Conservation (phyloP, 116 monocot species). For the Dioscorea cayenensis region DNA sequence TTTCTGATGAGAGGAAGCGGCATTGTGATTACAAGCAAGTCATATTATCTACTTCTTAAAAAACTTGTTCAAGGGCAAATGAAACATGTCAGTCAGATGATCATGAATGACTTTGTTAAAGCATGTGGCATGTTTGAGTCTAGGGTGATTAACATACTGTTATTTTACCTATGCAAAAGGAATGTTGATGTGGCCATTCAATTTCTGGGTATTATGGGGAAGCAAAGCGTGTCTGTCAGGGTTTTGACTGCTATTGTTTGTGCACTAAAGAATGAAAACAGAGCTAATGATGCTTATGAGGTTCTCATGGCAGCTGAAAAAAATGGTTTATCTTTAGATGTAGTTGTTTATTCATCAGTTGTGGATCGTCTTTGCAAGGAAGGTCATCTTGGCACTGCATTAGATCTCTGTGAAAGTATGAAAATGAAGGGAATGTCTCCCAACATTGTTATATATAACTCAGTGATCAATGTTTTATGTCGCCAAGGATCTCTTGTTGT, state of each 20-base stretch:
- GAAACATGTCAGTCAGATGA: slow-evolving; percentile 16
- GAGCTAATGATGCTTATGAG: slow-evolving; percentile 47
- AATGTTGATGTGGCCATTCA: slow-evolving; percentile 26
- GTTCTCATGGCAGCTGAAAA: slow-evolving; percentile 45
- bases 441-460: slow-evolving; percentile 72
- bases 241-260: slow-evolving; percentile 32
- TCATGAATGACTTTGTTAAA: slow-evolving; percentile 57
- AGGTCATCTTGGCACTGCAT: slow-evolving; percentile 66
- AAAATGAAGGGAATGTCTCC: slow-evolving; percentile 34
- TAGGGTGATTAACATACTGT: slow-evolving; percentile 33
- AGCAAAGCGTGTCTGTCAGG: slow-evolving; percentile 23
- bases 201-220: slow-evolving; percentile 20
- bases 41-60: slow-evolving; percentile 53
- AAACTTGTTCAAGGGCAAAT: slow-evolving; percentile 27
- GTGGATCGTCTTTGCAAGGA: slow-evolving; percentile 78
- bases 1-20: slow-evolving; percentile 34
- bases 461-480: slow-evolving; percentile 74
- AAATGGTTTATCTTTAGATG: slow-evolving; percentile 37
- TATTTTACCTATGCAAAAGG: slow-evolving; percentile 39
- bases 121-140: slow-evolving; percentile 36
- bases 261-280: slow-evolving; percentile 44
- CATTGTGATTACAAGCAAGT: slow-evolving; percentile 32
- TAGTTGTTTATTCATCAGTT: slow-evolving; percentile 53
- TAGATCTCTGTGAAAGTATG: slow-evolving; percentile 77
- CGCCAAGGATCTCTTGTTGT: slow-evolving; percentile 67